Evolutionary conservation across 805 yeast genomes (phyloP).

Genomic region (Kazachstania viticola): DNA sequence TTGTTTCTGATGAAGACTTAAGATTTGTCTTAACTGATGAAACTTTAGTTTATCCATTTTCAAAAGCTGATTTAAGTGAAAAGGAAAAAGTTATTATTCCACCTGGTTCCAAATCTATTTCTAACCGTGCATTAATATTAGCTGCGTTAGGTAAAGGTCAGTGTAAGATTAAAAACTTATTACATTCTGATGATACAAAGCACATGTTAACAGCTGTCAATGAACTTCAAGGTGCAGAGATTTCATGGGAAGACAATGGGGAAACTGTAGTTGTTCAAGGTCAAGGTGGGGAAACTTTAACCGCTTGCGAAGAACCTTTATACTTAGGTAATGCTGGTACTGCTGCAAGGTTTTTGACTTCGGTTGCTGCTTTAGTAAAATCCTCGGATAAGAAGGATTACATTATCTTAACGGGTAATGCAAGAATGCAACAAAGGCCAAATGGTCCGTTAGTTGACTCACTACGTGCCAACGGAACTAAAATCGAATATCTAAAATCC

Average conservation of each 20-base stretch:
- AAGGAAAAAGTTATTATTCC: constrained; percentile 44
- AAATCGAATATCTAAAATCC: constrained; percentile 56
- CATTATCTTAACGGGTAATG: constrained; percentile 80
- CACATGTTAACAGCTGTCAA: constrained; percentile 86
- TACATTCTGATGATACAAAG: constrained; percentile 94
- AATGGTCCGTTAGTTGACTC: constrained; percentile 95
- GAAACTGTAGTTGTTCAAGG: constrained; percentile 77
- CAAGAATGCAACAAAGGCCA: constrained; percentile 95
- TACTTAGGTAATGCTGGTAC: constrained; percentile 97
- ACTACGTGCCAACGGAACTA: constrained; percentile 65
- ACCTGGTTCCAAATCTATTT: constrained; percentile 95
- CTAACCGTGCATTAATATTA: constrained; percentile 84
- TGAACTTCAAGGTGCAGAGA: constrained; percentile 68
- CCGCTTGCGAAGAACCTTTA: constrained; percentile 53
- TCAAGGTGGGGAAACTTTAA: constrained; percentile 64
- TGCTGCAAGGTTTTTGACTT: constrained; percentile 87
- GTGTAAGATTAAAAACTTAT: constrained; percentile 69
- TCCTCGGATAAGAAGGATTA: constrained; percentile 31
- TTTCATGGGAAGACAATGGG: constrained; percentile 78
- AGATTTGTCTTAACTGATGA: constrained; percentile 78
- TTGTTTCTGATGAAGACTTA: constrained; percentile 69
- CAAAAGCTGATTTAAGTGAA: constrained; percentile 13
- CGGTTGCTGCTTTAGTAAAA: constrained; percentile 78
- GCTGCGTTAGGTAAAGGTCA: constrained; percentile 88
- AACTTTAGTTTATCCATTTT: constrained; percentile 51